Base-by-base conservation (phyloP, 177 flowering plant species). In the Tripterygium wilfordii region DNA sequence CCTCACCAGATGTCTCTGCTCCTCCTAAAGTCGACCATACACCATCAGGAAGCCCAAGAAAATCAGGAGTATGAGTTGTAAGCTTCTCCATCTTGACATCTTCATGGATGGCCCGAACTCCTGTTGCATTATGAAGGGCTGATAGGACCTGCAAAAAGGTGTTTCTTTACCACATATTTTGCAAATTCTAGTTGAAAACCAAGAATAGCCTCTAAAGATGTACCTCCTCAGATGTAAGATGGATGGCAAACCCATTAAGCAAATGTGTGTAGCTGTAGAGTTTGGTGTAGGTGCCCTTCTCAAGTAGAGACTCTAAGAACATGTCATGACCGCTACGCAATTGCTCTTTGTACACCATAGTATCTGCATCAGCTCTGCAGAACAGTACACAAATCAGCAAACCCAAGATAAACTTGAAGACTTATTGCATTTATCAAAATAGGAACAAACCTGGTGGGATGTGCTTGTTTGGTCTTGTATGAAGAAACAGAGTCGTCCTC, bases 191-290 rank as follows among this genome's bases (percentile, higher is more conserved):
- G n/a, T n/a, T n/a, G n/a, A n/a, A n/a, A n/a, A n/a, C n/a, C n/a
- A n/a, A n/a, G n/a, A n/a, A n/a, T n/a, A n/a, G n/a, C n/a, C n/a
- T n/a, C n/a, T n/a, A n/a, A n/a, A n/a, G n/a, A n/a, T n/a, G n/a
- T 65, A 78, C 83, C 80, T 75, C 63, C 20, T 68, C 61, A 19
- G 69, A 62, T 1, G 55, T 48, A 19, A 62, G 49, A 31, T 76
- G 58, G 32, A 79, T 22, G 5, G 81, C 77, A 38, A 79, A 76
- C 22, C 85, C 85, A 59, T 70, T 79, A 22, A 71, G 51, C 53
- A 79, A 53, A 61, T 76, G 85, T 45, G 68, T 76, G 58, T 71
- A 79, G 60, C 79, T 76, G 63, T 79, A 79, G 53, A 79, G 71
- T 56, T 79, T 79, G 29, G 54, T 58, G 51, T 76, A 76, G 15